Percentiles rank a stretch among this genome's conserved stretches.
These are phyloP conservation scores for Trichophyton schoenleinii DNA, from an alignment of 2,329 filamentous ascomycete genomes.

Conservation along the genomic window DNA sequence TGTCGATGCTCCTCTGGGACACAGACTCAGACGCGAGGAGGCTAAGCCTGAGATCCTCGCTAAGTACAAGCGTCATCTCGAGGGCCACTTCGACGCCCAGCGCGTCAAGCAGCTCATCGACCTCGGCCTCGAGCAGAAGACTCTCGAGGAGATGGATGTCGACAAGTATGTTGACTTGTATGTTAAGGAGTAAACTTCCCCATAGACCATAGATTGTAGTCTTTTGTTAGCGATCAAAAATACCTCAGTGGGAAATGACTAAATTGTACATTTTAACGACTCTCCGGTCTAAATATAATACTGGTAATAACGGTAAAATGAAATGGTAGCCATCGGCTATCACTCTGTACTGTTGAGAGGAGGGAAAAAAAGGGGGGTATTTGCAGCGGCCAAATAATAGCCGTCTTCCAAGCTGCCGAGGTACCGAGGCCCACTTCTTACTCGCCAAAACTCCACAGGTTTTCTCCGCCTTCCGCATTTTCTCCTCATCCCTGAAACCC, in stretches of 20 bases:
- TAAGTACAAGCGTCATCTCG: conserved; percentile 90
- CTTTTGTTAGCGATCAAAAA: background rate
- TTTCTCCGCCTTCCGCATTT: background rate
- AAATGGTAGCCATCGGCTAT: too few species aligned
- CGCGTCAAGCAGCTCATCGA: conserved; percentile 73
- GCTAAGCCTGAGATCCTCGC: conserved; percentile 92
- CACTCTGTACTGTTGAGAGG: too few species aligned
- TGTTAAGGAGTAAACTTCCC: conserved; percentile 40
- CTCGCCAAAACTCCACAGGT: background rate
- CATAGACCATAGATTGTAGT: background rate
- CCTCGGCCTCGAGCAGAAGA: conserved; percentile 61
- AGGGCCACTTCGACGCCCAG: conserved; percentile 63
- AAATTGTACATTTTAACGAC: too few species aligned
- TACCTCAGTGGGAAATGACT: too few species aligned
- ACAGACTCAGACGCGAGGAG: conserved; percentile 82
- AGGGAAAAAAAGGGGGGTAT: too few species aligned
- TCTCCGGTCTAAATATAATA: too few species aligned
- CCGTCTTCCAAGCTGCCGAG: background rate
- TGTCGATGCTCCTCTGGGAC: conserved; percentile 87
- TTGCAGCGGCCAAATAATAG: background rate
- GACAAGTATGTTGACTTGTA: conserved; percentile 92
- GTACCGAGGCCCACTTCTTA: background rate
- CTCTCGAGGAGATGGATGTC: conserved; percentile 67
- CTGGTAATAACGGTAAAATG: too few species aligned
- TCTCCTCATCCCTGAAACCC: background rate